Base-by-base conservation (phyloP, 2,329 filamentous ascomycete species). In the Didymellaceae sp. region DNA sequence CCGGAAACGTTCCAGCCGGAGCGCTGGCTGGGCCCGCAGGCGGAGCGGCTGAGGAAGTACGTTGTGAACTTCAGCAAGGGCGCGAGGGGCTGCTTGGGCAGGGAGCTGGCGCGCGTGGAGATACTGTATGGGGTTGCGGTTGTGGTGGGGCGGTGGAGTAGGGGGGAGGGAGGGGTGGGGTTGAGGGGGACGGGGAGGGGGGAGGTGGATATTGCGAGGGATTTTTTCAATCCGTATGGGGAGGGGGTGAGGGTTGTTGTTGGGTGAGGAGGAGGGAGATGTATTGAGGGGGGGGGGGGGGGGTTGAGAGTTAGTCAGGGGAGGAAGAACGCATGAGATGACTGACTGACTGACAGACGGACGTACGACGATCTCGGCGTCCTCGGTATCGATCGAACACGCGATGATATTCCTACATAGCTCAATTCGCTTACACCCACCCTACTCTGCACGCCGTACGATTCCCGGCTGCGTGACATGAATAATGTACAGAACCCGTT, bases 71-170 rank as follows among this genome's bases (percentile, higher is more conserved):
- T 78, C 47, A 61, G 63, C 20, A 70, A 68, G 31, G 75, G 74
- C 0, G 68, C 62, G 6, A 55, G 75, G n/a, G 58, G 62, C n/a
- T 78, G 75, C 51, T 52, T 78, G 22, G 76, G 75, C 6, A 74
- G 75, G 45, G 70, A 76, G 55, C 45, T 68, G 6, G 67, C 58
- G 8, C 50, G 57, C 14, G 57, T 52, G 4, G 64, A 70, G 48
- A 57, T 60, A 13, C 39, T 64, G 18, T 63, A 56, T 24, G 49
- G 50, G 11, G 22, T 67, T 14, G 55, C 59, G 22, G 6, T 40
- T 17, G 11, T 56, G n/a, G 30, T 50, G n/a, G 30, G 43, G 4
- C 30, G 56, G 24, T 43, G 48, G 44, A 42, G 46, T 2, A 40
- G 42, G 13, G 42, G 44, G 2, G 42, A 31, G 4, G 30, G 33